phyloP scores from a whole-genome alignment of 192 early-diverging fungal genomes.

The Backusella westeae region DNA sequence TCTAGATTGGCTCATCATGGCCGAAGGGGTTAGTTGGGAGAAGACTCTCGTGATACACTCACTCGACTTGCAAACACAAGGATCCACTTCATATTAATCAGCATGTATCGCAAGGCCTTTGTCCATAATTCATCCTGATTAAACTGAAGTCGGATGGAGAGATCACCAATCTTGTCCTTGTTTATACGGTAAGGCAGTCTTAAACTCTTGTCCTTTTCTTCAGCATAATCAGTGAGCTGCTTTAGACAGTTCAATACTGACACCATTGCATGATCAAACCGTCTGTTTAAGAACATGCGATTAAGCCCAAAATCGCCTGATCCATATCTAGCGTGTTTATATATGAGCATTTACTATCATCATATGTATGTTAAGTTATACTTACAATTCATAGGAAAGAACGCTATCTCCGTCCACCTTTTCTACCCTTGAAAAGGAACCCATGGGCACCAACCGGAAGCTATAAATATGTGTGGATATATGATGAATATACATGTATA shows the following conservation, averaged over 20 bases:
- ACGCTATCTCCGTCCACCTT: conserved; percentile 69
- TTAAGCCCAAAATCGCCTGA: conserved; percentile 79
- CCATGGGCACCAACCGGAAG: conserved; percentile 86
- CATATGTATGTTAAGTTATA: no score
- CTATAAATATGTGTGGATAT: conserved; percentile 24
- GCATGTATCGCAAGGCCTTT: conserved; percentile 80
- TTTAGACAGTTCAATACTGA: conserved; percentile 89
- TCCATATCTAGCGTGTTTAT: conserved; percentile 57
- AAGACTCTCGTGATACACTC: conserved; percentile 14
- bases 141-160: conserved; percentile 82
- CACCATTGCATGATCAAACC: conserved; percentile 87
- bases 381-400: conserved; percentile 77
- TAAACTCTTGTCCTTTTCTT: conserved; percentile 69
- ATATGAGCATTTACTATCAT: background rate
- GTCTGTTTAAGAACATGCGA: conserved; percentile 71
- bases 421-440: conserved; percentile 89
- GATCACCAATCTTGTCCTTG: conserved; percentile 86
- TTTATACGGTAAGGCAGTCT: conserved; percentile 77
- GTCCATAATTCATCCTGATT: conserved; percentile 94
- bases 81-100: conserved; percentile 90
- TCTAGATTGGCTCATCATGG: background rate
- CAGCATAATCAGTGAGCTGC: conserved; percentile 82
- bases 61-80: conserved; percentile 65
- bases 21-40: background rate
- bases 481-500: no score